Base-by-base conservation (phyloP, 2,329 filamentous ascomycete species). In the Sporothrix dimorphospora region DNA sequence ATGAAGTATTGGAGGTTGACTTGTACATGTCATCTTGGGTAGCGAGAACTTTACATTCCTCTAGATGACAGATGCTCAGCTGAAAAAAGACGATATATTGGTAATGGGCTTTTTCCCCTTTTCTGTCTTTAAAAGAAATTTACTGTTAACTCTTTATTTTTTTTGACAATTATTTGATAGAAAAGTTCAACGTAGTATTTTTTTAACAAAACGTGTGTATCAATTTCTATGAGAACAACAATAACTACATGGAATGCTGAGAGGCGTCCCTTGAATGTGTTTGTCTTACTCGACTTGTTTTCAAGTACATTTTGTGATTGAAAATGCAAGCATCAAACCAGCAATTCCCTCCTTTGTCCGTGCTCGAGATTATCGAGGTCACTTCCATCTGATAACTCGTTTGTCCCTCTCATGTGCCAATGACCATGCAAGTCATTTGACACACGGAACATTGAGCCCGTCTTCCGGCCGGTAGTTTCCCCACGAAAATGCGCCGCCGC, bases 401-500 rank as follows among this genome's bases (percentile, higher is more conserved):
- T 34, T 34, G 30, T 34, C 30, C 14, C 27, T 6, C 30, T 19
- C 14, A 4, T 57, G 5, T 57, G 12, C 38, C 38, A 63, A 65
- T 45, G 14, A 1, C 16, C 6, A 16, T 11, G 12, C 21, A 27
- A 38, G 59, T 65, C 21, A 65, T 65, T 65, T 65, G 59, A 65
- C 59, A 65, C 49, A 53, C 53, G 38, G 61, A 45, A 45, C 21
- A 27, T n/a, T n/a, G 11, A 27, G n/a, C n/a, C 19, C 21, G 24
- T 65, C 61, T 57, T 19, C 53, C 27, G 53, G 24, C 49, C 53
- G 27, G 53, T 14, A 57, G 34, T n/a, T 63, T 63, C 61, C 61
- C 61, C 42, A 45, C 61, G 61, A 66, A 66, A 66, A 66, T 66
- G 61, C 8, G 4, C 63, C 65, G 27, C 65, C 47, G 30, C 21